These are phyloP conservation scores for Brassica nigra DNA, from an alignment of 345 rosid species.

Conservation along the genomic window DNA sequence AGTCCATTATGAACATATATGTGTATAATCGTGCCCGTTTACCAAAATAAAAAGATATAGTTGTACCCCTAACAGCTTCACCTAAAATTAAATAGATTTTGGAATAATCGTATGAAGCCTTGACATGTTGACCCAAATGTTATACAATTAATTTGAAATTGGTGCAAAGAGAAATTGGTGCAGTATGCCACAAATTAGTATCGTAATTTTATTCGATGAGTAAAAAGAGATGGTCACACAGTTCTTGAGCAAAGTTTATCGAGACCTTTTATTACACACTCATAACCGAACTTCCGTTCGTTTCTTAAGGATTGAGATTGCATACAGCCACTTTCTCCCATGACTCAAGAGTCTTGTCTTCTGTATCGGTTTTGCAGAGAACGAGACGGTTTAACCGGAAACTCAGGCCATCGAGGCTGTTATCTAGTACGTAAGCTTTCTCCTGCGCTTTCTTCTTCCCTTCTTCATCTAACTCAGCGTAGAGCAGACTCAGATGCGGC, in stretches of 20 bases:
- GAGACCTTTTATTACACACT: conserved; percentile 8
- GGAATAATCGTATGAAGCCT: conserved; percentile 3
- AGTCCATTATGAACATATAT: neutral
- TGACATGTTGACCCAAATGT: neutral
- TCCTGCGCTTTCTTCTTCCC: conserved; percentile 76
- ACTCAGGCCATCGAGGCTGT: conserved; percentile 48
- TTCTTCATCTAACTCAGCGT: conserved; percentile 69
- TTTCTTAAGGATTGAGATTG: conserved; percentile 46
- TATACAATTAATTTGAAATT: neutral
- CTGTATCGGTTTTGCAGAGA: conserved; percentile 66
- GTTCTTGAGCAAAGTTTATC: neutral
- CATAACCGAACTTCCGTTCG: neutral
- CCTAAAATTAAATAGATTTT: neutral
- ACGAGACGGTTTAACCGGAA: conserved; percentile 60
- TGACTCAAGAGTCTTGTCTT: conserved; percentile 63
- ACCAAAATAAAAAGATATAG: neutral
- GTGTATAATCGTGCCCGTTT: neutral
- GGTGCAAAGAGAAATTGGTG: neutral
- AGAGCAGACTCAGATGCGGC: conserved; percentile 87
- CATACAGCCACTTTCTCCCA: conserved; percentile 74
- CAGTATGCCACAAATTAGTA: neutral
- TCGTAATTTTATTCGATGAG: neutral
- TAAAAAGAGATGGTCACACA: neutral
- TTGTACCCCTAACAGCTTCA: neutral
- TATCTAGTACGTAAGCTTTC: conserved; percentile 57